Percentiles rank a stretch among this genome's conserved stretches.
Conservation (phyloP, 257 asterid species). For the Agastache rugosa region DNA sequence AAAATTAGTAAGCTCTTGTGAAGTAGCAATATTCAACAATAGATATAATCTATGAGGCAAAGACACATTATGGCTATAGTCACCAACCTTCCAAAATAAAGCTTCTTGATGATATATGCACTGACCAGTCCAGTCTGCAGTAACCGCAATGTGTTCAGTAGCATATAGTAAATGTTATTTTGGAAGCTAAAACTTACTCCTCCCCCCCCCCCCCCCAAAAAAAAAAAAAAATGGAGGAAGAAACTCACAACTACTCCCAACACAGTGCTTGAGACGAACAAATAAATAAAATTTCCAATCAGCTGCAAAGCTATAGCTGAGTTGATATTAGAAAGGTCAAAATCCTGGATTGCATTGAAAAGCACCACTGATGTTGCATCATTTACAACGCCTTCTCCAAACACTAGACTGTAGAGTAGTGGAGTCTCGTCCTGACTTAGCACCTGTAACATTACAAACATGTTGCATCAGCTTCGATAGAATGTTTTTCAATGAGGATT, state of each 20-base stretch:
- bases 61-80: background rate
- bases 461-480: constrained; percentile 19
- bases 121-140: constrained; percentile 66
- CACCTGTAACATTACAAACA: constrained; percentile 49
- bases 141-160: constrained; percentile 35
- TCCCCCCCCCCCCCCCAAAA: no score
- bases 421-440: constrained; percentile 73
- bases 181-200: constrained; percentile 3
- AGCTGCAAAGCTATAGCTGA: constrained; percentile 47
- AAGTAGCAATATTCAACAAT: background rate
- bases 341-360: constrained; percentile 73
- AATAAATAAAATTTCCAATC: constrained; percentile 55
- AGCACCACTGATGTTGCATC: constrained; percentile 79
- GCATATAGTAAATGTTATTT: constrained; percentile 14
- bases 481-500: background rate
- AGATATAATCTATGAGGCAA: background rate
- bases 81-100: constrained; percentile 67
- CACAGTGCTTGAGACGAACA: constrained; percentile 58
- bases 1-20: constrained; percentile 15
- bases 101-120: constrained; percentile 67
- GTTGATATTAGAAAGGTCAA: constrained; percentile 54
- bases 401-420: constrained; percentile 65
- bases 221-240: background rate
- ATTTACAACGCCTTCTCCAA: constrained; percentile 80
- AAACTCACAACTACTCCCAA: constrained; percentile 62